Conservation (phyloP, 108 stramenopile species). For the Cyclotella kingstonii region DNA sequence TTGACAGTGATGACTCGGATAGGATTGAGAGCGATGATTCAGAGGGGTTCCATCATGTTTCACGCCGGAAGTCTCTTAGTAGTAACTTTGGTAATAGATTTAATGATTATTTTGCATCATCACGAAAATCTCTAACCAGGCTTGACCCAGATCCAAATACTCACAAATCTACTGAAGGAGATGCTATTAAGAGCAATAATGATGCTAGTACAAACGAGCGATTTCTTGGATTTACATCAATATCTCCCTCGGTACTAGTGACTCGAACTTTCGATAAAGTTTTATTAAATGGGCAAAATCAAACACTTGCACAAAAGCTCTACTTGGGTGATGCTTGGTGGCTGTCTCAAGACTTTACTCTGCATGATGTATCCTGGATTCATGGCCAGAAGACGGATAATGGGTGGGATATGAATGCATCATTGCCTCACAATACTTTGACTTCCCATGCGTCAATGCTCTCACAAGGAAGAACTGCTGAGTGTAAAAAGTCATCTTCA, state of each 20-base stretch:
- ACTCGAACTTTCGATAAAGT: conserved; percentile 36
- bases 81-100: conserved; percentile 13
- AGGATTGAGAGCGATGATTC: conserved; percentile 35
- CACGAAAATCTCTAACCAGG: conserved; percentile 19
- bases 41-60: conserved; percentile 38
- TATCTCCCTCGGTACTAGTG: conserved; percentile 65
- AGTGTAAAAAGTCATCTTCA: background rate
- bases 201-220: background rate
- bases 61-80: background rate
- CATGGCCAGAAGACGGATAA: conserved; percentile 11
- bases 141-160: background rate
- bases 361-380: conserved; percentile 14
- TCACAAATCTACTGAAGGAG: background rate
- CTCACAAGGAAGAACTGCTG: no score
- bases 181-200: background rate
- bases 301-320: conserved; percentile 52
- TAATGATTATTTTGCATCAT: conserved; percentile 27
- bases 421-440: no score
- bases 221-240: conserved; percentile 57
- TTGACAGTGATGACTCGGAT: conserved; percentile 28
- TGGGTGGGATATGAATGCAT: no score
- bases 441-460: no score
- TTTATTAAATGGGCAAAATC: conserved; percentile 50
- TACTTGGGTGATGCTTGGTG: conserved; percentile 40
- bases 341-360: conserved; percentile 24